These are phyloP conservation scores for Zarea fungicola DNA, from an alignment of 2,329 filamentous ascomycete species.

Conservation along the genomic window DNA sequence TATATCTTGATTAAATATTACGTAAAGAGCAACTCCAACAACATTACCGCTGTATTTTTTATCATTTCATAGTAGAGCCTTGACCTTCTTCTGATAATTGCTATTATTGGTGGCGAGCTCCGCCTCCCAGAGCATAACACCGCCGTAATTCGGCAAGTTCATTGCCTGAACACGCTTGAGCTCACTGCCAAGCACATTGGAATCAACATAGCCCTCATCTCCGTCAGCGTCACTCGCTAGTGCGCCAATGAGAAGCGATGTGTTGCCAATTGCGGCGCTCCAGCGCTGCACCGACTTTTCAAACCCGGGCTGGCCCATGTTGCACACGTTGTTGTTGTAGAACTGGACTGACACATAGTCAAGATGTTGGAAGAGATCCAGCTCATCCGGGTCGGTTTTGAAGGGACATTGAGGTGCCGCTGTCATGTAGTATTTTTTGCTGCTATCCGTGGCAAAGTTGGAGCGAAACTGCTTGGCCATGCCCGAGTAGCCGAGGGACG, in stretches of 20 bases:
- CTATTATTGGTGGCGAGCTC: conserved; percentile 51
- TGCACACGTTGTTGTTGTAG: conserved; percentile 61
- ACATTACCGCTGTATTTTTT: background rate
- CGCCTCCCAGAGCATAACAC: conserved; percentile 63
- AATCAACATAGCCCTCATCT: conserved; percentile 48
- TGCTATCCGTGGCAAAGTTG: conserved; percentile 43
- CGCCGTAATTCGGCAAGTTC: conserved; percentile 54
- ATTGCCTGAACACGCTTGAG: conserved; percentile 43
- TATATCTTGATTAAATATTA: background rate
- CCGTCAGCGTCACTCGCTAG: conserved; percentile 46
- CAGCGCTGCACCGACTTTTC: conserved; percentile 60
- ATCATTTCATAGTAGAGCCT: background rate
- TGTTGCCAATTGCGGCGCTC: conserved; percentile 54
- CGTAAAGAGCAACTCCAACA: background rate
- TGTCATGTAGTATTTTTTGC: conserved; percentile 50
- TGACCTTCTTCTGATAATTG: conserved; percentile 29
- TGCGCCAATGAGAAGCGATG: conserved; percentile 55
- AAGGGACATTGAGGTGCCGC: conserved; percentile 62
- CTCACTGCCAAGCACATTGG: conserved; percentile 40
- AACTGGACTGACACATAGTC: conserved; percentile 62
- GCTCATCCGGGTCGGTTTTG: conserved; percentile 47
- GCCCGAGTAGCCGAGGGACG: conserved; percentile 50
- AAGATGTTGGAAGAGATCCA: conserved; percentile 28
- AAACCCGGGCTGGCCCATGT: conserved; percentile 45
- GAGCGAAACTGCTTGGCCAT: conserved; percentile 53